Conservation (phyloP, 441 rosid species). For the Omphalea diandra region DNA sequence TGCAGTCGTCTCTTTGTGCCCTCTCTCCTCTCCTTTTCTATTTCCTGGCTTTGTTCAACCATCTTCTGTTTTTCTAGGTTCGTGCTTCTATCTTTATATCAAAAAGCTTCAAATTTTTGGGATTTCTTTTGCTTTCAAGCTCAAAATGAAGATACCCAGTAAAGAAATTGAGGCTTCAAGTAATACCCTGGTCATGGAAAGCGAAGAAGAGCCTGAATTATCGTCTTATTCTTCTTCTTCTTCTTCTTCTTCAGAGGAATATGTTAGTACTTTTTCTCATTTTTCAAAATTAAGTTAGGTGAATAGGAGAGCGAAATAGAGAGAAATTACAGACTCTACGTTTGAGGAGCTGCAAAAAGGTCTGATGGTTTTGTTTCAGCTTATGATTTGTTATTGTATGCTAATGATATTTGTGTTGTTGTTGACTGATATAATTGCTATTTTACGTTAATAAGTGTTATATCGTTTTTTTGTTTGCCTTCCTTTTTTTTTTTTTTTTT, state of each 20-base stretch:
- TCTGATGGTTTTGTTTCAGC: slow-evolving; percentile 63
- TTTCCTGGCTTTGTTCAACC: too few relatives aligned
- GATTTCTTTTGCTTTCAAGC: background rate
- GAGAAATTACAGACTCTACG: slow-evolving; percentile 65
- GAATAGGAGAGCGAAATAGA: slow-evolving; percentile 55
- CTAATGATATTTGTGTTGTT: slow-evolving; percentile 1
- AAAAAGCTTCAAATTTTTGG: too few relatives aligned
- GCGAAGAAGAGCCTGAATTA: slow-evolving; percentile 24
- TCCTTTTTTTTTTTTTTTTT: slow-evolving; percentile 13
- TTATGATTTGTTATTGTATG: too few relatives aligned
- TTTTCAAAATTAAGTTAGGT: background rate
- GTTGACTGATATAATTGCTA: background rate
- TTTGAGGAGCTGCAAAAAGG: slow-evolving; percentile 75
- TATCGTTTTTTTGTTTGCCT: too few relatives aligned
- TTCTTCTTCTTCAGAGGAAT: slow-evolving; percentile 29
- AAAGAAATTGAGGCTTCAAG: slow-evolving; percentile 19
- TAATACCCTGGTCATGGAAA: slow-evolving; percentile 25
- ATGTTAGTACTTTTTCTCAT: slow-evolving; percentile 15
- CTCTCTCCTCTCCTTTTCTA: too few relatives aligned
- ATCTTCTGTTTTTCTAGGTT: too few relatives aligned
- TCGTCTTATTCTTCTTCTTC: too few relatives aligned
- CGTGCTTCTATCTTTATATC: too few relatives aligned
- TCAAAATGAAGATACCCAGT: slow-evolving; percentile 26
- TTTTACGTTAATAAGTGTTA: background rate
- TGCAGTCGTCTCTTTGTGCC: too few relatives aligned